Conservation (phyloP, 2,329 filamentous ascomycete genomes). For the Xylariaceae sp. region DNA sequence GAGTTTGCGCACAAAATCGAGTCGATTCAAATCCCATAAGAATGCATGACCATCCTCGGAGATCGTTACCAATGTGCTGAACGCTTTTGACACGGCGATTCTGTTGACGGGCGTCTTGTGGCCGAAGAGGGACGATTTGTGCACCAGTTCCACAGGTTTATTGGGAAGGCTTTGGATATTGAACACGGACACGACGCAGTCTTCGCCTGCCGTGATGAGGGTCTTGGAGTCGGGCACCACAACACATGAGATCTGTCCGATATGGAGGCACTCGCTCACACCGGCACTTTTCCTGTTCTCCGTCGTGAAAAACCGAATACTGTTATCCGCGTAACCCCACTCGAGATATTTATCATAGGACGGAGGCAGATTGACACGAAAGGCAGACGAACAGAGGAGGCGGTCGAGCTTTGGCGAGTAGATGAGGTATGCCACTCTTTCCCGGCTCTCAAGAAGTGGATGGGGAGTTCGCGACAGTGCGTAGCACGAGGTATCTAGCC, state of each 20-base stretch:
- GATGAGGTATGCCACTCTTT: constrained; percentile 73
- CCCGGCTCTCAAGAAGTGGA: constrained; percentile 71
- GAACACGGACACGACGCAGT: constrained; percentile 87
- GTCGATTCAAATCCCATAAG: constrained; percentile 90
- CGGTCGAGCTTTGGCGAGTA: constrained; percentile 78
- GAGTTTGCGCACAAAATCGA: constrained; percentile 78
- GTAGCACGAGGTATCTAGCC: constrained; percentile 75
- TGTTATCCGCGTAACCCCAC: constrained; percentile 94
- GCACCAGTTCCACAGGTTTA: constrained; percentile 74
- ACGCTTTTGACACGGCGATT: constrained; percentile 81
- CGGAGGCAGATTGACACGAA: constrained; percentile 82
- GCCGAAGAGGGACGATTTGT: constrained; percentile 79
- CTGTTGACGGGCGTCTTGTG: constrained; percentile 80
- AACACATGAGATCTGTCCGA: constrained; percentile 80
- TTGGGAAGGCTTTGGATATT: constrained; percentile 59
- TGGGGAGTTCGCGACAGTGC: constrained; percentile 74
- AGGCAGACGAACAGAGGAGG: constrained; percentile 76
- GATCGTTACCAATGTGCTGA: constrained; percentile 82
- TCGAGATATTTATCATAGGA: constrained; percentile 86
- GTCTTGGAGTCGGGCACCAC: constrained; percentile 87
- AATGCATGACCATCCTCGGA: constrained; percentile 78
- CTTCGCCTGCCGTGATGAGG: constrained; percentile 84
- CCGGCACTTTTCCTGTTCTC: constrained; percentile 80
- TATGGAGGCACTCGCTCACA: constrained; percentile 89
- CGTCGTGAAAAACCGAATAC: constrained; percentile 82